Conservation (phyloP, 495 filamentous ascomycete species). For the Evernia prunastri region DNA sequence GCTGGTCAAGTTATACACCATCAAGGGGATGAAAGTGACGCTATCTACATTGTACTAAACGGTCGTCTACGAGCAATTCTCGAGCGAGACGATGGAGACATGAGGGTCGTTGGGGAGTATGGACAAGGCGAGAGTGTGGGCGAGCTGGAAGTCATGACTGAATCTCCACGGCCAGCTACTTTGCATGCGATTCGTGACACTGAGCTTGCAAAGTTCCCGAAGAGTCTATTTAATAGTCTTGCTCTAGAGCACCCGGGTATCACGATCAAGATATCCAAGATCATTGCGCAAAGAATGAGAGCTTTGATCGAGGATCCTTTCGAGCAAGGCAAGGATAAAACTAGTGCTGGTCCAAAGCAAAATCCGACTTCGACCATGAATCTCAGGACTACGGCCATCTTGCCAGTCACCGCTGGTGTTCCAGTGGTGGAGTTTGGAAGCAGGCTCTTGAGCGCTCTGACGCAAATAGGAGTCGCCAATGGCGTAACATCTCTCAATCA, state of each 20-base stretch:
- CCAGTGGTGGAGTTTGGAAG: conserved; percentile 94
- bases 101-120: conserved; percentile 86
- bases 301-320: conserved; percentile 73
- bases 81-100: conserved; percentile 70
- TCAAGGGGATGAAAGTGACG: conserved; percentile 92
- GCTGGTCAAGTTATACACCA: conserved; percentile 92
- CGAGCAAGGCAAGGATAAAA: conserved; percentile 50
- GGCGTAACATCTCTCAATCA: conserved; percentile 92
- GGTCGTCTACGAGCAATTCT: conserved; percentile 76
- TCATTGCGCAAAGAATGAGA: conserved; percentile 93
- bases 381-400: conserved; percentile 82
- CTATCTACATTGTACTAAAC: conserved; percentile 96
- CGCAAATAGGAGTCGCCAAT: conserved; percentile 79
- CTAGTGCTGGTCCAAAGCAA: conserved; percentile 49
- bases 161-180: conserved; percentile 79
- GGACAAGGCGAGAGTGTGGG: conserved; percentile 97
- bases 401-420: conserved; percentile 85
- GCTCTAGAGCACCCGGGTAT: conserved; percentile 96
- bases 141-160: conserved; percentile 94
- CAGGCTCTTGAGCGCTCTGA: conserved; percentile 76
- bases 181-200: conserved; percentile 95
- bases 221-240: conserved; percentile 93
- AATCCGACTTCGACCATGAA: conserved; percentile 83
- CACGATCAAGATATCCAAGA: conserved; percentile 97
- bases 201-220: conserved; percentile 91